A percentile compares a stretch with the other conserved stretches of the same genome.
Conservation (phyloP, 176 grass and related monocot genomes). For the Hordeum vulgare region DNA sequence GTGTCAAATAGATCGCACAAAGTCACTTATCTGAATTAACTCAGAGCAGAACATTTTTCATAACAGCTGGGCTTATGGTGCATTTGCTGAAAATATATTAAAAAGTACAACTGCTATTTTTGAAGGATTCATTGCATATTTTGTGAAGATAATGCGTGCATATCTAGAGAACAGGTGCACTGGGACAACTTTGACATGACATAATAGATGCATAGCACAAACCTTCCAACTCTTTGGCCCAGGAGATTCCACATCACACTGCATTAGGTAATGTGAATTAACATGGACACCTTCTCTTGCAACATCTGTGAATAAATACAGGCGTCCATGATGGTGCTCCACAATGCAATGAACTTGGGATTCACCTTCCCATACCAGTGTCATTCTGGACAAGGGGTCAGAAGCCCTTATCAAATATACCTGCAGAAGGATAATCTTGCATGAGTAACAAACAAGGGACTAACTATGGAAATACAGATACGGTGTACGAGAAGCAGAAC, state of each 20-base stretch:
- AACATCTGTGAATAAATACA: constrained; percentile 90
- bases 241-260: constrained; percentile 46
- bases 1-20: neutral
- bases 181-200: neutral
- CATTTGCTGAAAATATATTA: neutral
- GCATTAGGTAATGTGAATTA: constrained; percentile 79
- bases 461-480: constrained; percentile 1
- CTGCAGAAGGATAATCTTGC: constrained; percentile 38
- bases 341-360: constrained; percentile 81
- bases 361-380: constrained; percentile 80
- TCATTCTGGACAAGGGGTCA: constrained; percentile 73
- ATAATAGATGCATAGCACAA: neutral
- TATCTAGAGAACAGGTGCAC: constrained; percentile 23
- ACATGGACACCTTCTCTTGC: constrained; percentile 55
- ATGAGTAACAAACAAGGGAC: constrained; percentile 7
- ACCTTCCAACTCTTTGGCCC: constrained; percentile 85
- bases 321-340: constrained; percentile 67
- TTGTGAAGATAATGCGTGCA: constrained; percentile 6
- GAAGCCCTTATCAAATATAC: constrained; percentile 91
- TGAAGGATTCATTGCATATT: neutral
- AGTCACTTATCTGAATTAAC: neutral
- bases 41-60: neutral
- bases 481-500: constrained; percentile 23
- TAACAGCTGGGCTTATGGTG: neutral
- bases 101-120: neutral